Base-by-base conservation (phyloP, 345 rosid genomes). In the Chamaenerion angustifolium region DNA sequence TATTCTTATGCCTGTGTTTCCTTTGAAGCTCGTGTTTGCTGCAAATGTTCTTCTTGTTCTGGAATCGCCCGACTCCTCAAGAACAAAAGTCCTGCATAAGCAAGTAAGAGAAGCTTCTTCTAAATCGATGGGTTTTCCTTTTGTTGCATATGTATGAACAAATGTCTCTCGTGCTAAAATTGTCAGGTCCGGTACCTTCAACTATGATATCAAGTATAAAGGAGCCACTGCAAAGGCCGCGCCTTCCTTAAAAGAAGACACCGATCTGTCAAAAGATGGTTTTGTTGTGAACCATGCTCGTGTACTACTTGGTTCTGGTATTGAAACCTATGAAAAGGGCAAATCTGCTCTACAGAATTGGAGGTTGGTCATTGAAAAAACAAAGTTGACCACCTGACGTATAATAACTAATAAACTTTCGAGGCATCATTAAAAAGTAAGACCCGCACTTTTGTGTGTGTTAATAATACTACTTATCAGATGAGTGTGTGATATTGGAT, bases 41-140 rank as follows among this genome's bases (percentile, higher is more conserved):
- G 59, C 76, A 63, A 58, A 85, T 89, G 97, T 77, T 85, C 53
- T 85, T 85, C 82, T 67, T 85, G 61, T 68, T 77, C 60, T 89
- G 97, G 97, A 66, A 66, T 37, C 73, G 78, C 45, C 97, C 97
- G 15, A 72, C 90, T 58, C 65, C 69, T 40, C 75, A 74, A 55
- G 64, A 80, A 51, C 95, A 89, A 66, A 77, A 82, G 67, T 71
- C 75, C 69, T 88, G 81, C 43, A 54, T 80, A 49, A 45, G 60
- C 75, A 85, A 69, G 95, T 85, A 78, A 59, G 37, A 44, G 16
- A 17, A 12, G 5, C 48, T 61, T 48, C 16, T 21, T 21, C 25
- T 0, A 21, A 0, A 21, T 21, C 25, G 25, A 21, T 21, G 4
- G 25, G 25, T 31, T 31, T n/a, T 31, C 37, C 37, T 3, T 31